A percentile compares a stretch with the other conserved stretches of the same genome.
phyloP scores from a whole-genome alignment of 768 basidiomycete species.

The Rhizopogon roseolus region DNA sequence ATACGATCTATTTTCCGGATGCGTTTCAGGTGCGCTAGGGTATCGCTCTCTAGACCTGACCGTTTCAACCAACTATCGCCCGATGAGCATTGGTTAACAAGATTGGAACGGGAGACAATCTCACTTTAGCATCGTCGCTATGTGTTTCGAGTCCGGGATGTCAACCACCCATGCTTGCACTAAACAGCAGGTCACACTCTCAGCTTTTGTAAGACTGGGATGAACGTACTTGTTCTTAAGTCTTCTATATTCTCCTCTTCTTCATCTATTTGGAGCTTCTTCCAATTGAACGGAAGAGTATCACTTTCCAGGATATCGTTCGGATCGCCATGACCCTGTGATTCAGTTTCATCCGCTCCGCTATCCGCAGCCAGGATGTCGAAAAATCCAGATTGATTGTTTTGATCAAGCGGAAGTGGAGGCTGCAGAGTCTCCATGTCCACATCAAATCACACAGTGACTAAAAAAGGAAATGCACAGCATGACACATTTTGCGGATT shows the following conservation, averaged over 20 bases:
- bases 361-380: neutral
- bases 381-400: neutral
- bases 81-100: neutral
- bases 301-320: conserved; percentile 50
- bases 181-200: conserved; percentile 19
- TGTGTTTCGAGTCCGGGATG: conserved; percentile 55
- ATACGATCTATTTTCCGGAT: conserved; percentile 50
- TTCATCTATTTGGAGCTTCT: conserved; percentile 51
- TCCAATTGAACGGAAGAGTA: conserved; percentile 61
- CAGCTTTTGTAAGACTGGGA: neutral
- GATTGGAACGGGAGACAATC: conserved; percentile 4
- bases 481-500: no score
- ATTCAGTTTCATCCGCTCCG: neutral
- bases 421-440: conserved; percentile 10
- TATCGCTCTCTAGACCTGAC: conserved; percentile 51
- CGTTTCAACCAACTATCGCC: conserved; percentile 63
- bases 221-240: conserved; percentile 34
- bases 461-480: conserved; percentile 6
- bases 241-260: conserved; percentile 57
- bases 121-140: conserved; percentile 60
- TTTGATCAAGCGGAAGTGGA: neutral
- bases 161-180: conserved; percentile 78
- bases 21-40: conserved; percentile 73
- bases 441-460: conserved; percentile 47
- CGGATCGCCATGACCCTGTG: conserved; percentile 27